Evolutionary conservation across 2,329 filamentous ascomycete species (phyloP).

Genomic region (Ophiostoma angusticollis): DNA sequence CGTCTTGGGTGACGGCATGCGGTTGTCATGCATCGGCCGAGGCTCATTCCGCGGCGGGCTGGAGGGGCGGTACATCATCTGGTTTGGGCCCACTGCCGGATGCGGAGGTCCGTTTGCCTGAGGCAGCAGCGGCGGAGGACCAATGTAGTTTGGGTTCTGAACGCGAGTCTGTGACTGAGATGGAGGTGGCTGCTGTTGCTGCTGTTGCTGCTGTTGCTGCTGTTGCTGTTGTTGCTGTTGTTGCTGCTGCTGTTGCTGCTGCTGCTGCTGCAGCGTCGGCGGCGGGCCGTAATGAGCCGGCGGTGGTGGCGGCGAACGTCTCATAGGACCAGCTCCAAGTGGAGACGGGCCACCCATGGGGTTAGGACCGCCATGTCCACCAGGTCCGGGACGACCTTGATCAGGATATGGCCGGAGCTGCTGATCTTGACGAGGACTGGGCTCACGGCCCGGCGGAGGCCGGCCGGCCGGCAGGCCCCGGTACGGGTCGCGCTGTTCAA

Average conservation of each 20-base stretch:
- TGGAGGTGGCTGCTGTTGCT: constrained; percentile 31
- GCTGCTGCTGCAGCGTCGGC: constrained; percentile 32
- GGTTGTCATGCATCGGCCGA: constrained; percentile 68
- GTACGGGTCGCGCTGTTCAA: constrained; percentile 62
- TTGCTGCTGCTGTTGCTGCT: constrained; percentile 23
- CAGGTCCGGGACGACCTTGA: constrained; percentile 35
- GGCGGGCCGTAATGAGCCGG: constrained; percentile 41
- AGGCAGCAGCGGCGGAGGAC: constrained; percentile 35
- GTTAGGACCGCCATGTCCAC: constrained; percentile 16
- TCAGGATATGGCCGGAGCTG: constrained; percentile 60
- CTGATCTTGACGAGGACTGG: constrained; percentile 63
- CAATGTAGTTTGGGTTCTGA: constrained; percentile 46
- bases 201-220: constrained; percentile 39
- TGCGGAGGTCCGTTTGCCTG: constrained; percentile 31
- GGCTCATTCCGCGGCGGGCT: constrained; percentile 80
- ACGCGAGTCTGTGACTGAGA: constrained; percentile 33
- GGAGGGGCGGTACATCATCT: constrained; percentile 55
- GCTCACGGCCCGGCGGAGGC: constrained; percentile 55
- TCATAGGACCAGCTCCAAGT: constrained; percentile 21
- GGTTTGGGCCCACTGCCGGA: constrained; percentile 36
- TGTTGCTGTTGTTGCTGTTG: constrained; percentile 37
- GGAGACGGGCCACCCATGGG: constrained; percentile 48
- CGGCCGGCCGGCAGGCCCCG: constrained; percentile 44
- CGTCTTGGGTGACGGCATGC: constrained; percentile 82
- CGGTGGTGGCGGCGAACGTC: constrained; percentile 41